phyloP scores from a whole-genome alignment of 345 rosid genomes.

The Syzygium grande region DNA sequence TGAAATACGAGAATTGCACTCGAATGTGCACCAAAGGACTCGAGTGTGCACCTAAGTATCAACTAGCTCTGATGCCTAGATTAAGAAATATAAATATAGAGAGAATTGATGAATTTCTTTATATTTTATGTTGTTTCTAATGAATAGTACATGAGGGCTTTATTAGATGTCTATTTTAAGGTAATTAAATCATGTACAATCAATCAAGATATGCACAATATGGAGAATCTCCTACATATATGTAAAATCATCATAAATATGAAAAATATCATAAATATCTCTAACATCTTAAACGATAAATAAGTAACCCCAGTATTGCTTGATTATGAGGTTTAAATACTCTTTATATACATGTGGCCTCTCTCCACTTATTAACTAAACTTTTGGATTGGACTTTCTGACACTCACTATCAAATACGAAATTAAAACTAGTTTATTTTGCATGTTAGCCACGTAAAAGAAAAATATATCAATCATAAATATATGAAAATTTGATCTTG shows the following conservation, averaged over 20 bases:
- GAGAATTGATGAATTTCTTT: background rate
- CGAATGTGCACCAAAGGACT: background rate
- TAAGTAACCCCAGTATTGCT: background rate
- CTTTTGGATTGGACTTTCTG: background rate
- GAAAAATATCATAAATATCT: background rate
- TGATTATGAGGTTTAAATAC: background rate
- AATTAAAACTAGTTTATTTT: background rate
- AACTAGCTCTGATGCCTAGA: background rate
- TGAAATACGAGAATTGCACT: background rate
- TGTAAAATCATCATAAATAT: background rate
- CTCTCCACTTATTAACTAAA: background rate
- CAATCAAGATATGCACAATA: background rate
- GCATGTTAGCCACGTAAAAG: background rate
- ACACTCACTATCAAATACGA: background rate
- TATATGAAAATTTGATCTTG: background rate
- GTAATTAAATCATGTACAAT: background rate
- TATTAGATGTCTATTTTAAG: background rate
- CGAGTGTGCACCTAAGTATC: background rate
- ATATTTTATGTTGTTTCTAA: background rate
- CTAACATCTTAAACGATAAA: background rate
- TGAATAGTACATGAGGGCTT: background rate
- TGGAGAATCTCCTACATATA: background rate
- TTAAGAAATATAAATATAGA: background rate
- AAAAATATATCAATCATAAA: background rate
- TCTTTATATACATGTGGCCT: background rate